phyloP scores from a whole-genome alignment of 2,329 filamentous ascomycete genomes.

The Cercospora sojina region DNA sequence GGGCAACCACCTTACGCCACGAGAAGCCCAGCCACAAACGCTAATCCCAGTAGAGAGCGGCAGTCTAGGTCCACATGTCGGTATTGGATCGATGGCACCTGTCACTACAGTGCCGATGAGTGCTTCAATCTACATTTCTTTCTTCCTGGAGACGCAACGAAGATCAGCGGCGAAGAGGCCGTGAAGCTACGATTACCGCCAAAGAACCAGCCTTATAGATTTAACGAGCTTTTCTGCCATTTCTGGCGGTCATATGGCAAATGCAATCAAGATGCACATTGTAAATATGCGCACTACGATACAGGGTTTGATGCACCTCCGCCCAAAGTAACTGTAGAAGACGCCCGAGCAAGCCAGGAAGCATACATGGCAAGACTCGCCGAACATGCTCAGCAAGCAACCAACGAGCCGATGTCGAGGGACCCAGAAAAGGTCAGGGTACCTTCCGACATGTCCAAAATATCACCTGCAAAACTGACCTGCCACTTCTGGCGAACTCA shows the following conservation, averaged over 20 bases:
- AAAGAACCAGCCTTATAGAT: not conserved
- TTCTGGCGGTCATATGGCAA: not conserved
- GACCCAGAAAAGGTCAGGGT: not conserved
- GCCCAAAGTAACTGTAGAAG: slow-evolving; percentile 2
- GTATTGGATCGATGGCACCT: slow-evolving; percentile 14
- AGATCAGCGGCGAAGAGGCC: not conserved
- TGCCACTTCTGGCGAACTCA: slow-evolving; percentile 26
- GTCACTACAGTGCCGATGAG: slow-evolving; percentile 5
- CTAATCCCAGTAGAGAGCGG: no score
- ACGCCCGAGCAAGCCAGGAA: slow-evolving; percentile 2
- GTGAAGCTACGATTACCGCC: not conserved
- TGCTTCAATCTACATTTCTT: slow-evolving; percentile 13
- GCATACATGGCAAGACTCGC: not conserved
- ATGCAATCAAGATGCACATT: slow-evolving; percentile 18
- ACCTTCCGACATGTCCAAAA: not conserved
- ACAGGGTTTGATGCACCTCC: slow-evolving; percentile 19
- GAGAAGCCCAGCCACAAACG: no score
- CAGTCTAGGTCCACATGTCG: no score
- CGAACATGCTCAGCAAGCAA: not conserved
- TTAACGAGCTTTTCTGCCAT: not conserved
- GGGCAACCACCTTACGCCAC: no score
- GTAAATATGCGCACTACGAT: slow-evolving; percentile 30
- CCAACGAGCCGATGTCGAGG: slow-evolving; percentile 4
- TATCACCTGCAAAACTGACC: slow-evolving; percentile 10
- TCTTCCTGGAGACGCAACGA: slow-evolving; percentile 1